Evolutionary conservation across 2,329 filamentous ascomycete genomes (phyloP), one percentile per base, ranked within the genome.

Genomic region (Colletotrichum tofieldiae): DNA sequence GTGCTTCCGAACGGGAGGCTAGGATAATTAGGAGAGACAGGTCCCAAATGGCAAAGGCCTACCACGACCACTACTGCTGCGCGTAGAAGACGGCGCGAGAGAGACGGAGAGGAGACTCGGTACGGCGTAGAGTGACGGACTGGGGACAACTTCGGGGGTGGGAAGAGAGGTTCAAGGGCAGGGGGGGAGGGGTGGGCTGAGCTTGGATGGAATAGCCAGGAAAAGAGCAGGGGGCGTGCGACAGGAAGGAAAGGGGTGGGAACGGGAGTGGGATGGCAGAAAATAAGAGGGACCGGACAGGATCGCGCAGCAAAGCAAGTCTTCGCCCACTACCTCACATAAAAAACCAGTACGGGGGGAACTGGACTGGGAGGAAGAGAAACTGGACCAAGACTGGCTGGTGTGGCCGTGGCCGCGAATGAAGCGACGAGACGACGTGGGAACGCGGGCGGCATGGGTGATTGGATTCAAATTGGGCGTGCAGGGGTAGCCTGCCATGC

Each of bases 91-190:
- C 37, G 59, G 56, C 51, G 63, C 35, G 45, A 26, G 23, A 39
- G 32, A 65, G 39, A 52, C 18, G 26, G 39, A 52, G 62, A 63
- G 65, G 45, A 68, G 51, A 49, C 65, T 67, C 39, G 18, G 59
- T 64, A 49, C 52, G 65, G 59, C 59, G 47, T 64, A 64, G 47
- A 72, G 70, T 65, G 65, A 61, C 47, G 54, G 65, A 64, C 52
- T 23, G 58, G 59, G 39, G 68, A 26, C n/a, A 55, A 45, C 56
- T 45, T 59, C 26, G 45, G 32, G 20, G 54, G 51, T 67, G 49
- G 35, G 47, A 51, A 51, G 23, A 29, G 14, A 58, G 37, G n/a
- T 51, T 49, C 45, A 12, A 62, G n/a, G 43, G 32, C 29, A 41
- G 43, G 6, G 59, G 59, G 37, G 39, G 55, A 26, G 52, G 16